phyloP scores from a whole-genome alignment of 2,329 filamentous ascomycete species.

The Neofusicoccum laricinum region DNA sequence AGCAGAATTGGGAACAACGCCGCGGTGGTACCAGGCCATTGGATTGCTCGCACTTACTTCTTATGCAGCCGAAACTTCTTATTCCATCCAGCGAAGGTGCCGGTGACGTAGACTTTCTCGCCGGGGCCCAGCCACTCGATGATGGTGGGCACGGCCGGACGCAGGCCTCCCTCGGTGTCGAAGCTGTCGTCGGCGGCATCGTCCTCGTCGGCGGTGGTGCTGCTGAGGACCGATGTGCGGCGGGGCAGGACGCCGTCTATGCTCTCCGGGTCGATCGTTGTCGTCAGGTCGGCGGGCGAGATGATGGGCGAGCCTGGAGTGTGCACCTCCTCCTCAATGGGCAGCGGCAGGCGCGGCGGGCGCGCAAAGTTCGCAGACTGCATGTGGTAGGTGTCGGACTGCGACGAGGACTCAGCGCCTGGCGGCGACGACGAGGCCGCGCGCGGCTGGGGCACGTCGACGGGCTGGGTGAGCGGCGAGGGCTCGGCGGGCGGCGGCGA shows the following conservation, averaged over 20 bases:
- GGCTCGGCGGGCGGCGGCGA: slow-evolving; percentile 10
- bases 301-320: slow-evolving; percentile 89
- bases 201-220: slow-evolving; percentile 65
- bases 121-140: slow-evolving; percentile 83
- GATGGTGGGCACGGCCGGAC: slow-evolving; percentile 75
- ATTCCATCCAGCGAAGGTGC: slow-evolving; percentile 96
- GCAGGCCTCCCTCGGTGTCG: slow-evolving; percentile 63
- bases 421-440: slow-evolving; percentile 26
- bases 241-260: slow-evolving; percentile 53
- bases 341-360: slow-evolving; percentile 86
- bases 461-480: slow-evolving; percentile 36
- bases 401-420: slow-evolving; percentile 22
- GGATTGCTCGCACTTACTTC: slow-evolving; percentile 62
- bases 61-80: slow-evolving; percentile 84
- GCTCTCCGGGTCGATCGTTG: slow-evolving; percentile 45
- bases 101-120: slow-evolving; percentile 92
- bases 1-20: background rate
- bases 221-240: slow-evolving; percentile 55
- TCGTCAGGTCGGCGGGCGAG: slow-evolving; percentile 61
- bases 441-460: slow-evolving; percentile 34
- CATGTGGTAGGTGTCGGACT: slow-evolving; percentile 32
- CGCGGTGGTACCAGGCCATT: background rate
- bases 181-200: slow-evolving; percentile 64
- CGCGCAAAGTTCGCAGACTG: slow-evolving; percentile 49
- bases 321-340: slow-evolving; percentile 88